phyloP scores from a whole-genome alignment of 2,329 filamentous ascomycete genomes.

The Aspergillus fructus region DNA sequence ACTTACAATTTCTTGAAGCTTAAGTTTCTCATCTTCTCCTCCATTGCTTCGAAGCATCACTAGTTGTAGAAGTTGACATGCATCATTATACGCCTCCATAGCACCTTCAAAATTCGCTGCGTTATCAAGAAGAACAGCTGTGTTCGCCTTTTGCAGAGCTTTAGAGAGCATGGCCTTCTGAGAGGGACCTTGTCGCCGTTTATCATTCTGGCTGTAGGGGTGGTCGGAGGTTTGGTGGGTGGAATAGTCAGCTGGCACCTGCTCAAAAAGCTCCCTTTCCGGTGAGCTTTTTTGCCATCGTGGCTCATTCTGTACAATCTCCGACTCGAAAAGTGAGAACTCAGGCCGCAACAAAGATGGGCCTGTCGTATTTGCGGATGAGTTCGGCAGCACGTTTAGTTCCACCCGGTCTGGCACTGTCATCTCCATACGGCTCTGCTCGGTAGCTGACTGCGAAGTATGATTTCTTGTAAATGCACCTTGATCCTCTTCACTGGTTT shows the following conservation, averaged over 20 bases:
- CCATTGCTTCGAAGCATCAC: slow-evolving; percentile 82
- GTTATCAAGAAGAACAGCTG: slow-evolving; percentile 92
- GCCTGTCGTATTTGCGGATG: slow-evolving; percentile 2
- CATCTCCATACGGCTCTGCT: not conserved
- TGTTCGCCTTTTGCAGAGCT: slow-evolving; percentile 92
- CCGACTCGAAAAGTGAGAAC: slow-evolving; percentile 21
- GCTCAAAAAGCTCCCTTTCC: not conserved
- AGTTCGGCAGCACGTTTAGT: not conserved
- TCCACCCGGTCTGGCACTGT: not conserved
- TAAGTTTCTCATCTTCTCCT: slow-evolving; percentile 76
- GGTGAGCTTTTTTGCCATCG: slow-evolving; percentile 4
- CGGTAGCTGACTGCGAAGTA: slow-evolving; percentile 4
- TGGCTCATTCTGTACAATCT: slow-evolving; percentile 1
- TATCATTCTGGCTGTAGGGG: slow-evolving; percentile 24
- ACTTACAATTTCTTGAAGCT: slow-evolving; percentile 90
- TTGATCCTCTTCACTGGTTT: slow-evolving; percentile 4
- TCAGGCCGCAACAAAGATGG: slow-evolving; percentile 9
- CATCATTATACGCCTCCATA: slow-evolving; percentile 85
- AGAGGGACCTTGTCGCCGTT: slow-evolving; percentile 55
- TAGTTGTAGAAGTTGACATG: slow-evolving; percentile 81
- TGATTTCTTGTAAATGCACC: not conserved
- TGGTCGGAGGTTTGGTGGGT: slow-evolving; percentile 4
- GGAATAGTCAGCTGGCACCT: slow-evolving; percentile 3
- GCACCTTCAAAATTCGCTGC: slow-evolving; percentile 92
- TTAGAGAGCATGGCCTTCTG: slow-evolving; percentile 97